These are phyloP conservation scores for Colletotrichum destructivum DNA, from an alignment of 2,329 filamentous ascomycete genomes.

Conservation along the genomic window DNA sequence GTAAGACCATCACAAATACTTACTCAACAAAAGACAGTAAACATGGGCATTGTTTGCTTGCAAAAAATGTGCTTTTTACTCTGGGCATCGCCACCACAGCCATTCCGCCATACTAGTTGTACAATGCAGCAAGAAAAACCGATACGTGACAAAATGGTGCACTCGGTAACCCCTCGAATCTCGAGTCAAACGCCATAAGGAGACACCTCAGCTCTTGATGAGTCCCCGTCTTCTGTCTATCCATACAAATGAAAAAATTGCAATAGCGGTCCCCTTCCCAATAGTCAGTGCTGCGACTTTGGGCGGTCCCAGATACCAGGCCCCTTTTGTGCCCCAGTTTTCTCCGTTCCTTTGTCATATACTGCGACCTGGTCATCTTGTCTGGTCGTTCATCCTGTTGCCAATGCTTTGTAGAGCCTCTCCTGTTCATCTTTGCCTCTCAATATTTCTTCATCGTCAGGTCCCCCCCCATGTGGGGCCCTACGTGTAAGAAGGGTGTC, in stretches of 20 bases:
- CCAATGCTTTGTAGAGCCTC: neutral
- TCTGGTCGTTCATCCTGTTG: conserved; percentile 1
- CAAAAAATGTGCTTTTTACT: neutral
- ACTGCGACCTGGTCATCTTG: neutral
- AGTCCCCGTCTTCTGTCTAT: conserved; percentile 53
- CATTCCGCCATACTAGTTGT: conserved; percentile 20
- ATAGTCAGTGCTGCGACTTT: conserved; percentile 31
- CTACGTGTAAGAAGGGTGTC: neutral
- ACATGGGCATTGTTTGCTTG: too few relatives aligned
- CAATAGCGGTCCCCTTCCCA: conserved; percentile 19
- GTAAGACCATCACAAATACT: neutral
- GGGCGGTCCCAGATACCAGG: conserved; percentile 33
- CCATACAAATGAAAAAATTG: conserved; percentile 44
- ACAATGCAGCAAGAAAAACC: conserved; percentile 23
- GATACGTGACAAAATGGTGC: conserved; percentile 13
- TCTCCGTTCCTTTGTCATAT: conserved; percentile 4
- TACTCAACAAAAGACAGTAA: neutral
- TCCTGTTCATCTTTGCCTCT: conserved; percentile 26
- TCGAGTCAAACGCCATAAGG: conserved; percentile 46
- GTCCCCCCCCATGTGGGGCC: neutral
- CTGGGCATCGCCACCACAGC: neutral
- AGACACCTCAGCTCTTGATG: conserved; percentile 73
- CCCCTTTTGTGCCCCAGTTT: conserved; percentile 10
- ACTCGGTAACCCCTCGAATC: neutral
- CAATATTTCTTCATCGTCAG: conserved; percentile 1